phyloP scores from a whole-genome alignment of 192 early-diverging fungal genomes.

The Phlyctochytrium arcticum region DNA sequence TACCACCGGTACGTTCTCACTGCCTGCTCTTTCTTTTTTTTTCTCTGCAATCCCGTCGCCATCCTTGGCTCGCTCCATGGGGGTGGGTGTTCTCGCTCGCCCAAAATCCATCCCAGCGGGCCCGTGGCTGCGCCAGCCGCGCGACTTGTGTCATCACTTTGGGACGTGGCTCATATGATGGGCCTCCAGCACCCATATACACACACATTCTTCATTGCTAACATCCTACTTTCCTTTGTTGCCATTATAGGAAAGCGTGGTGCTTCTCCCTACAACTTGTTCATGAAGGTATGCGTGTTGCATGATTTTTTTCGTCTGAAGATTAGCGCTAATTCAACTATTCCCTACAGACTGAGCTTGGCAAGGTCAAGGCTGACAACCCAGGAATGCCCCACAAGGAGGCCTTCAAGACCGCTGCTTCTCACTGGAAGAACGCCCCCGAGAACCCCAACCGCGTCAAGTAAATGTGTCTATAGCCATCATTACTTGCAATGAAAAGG shows the following conservation, averaged over 20 bases:
- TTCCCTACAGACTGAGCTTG: conserved; percentile 32
- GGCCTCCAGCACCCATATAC: not conserved
- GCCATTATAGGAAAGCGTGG: conserved; percentile 18
- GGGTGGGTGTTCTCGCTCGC: not conserved
- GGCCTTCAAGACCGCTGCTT: conserved; percentile 41
- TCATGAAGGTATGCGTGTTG: conserved; percentile 29
- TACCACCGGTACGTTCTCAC: not conserved
- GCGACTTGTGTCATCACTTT: not conserved
- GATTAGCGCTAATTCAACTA: too few relatives aligned
- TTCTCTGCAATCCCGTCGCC: not conserved
- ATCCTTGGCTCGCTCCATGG: not conserved
- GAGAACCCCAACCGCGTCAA: conserved; percentile 23
- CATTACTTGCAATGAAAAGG: too few relatives aligned
- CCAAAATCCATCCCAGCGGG: not conserved
- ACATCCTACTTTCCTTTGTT: not conserved
- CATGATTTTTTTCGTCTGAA: too few relatives aligned
- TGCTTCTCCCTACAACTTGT: conserved; percentile 35
- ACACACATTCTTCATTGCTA: not conserved
- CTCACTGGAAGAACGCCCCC: conserved; percentile 32
- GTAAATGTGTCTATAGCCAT: too few relatives aligned
- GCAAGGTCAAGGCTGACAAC: conserved; percentile 33
- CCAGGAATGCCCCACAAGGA: conserved; percentile 42
- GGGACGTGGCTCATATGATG: not conserved
- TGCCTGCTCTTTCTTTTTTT: too few relatives aligned
- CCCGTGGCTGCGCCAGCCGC: not conserved